Conservation (phyloP, 1,139 yeast species). For the Pichia sp. region DNA sequence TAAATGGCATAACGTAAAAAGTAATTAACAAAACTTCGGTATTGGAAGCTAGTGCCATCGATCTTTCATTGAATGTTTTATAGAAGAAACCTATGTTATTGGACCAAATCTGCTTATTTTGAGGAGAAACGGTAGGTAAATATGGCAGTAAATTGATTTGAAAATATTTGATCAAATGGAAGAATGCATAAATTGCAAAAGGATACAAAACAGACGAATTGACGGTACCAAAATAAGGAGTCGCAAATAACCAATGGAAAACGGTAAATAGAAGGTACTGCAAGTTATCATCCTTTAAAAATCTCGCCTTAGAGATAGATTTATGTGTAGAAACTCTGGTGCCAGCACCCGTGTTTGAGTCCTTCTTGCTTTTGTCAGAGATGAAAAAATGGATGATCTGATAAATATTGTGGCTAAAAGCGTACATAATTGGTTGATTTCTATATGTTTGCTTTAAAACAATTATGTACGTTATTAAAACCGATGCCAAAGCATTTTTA, state of each 20-base stretch:
- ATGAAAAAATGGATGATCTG: constrained; percentile 9
- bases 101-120: constrained; percentile 11
- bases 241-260: constrained; percentile 25
- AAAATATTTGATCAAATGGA: constrained; percentile 48
- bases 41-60: constrained; percentile 39
- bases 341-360: neutral
- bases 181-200: constrained; percentile 47
- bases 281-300: constrained; percentile 36
- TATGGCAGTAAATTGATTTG: constrained; percentile 27
- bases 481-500: constrained; percentile 32
- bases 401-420: constrained; percentile 23
- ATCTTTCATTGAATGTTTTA: constrained; percentile 36
- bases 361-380: neutral
- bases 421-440: constrained; percentile 21
- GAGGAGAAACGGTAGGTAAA: constrained; percentile 20
- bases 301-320: neutral
- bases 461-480: constrained; percentile 38
- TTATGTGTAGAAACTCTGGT: neutral
- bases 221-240: constrained; percentile 14
- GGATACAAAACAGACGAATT: constrained; percentile 32
- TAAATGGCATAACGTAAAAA: constrained; percentile 17
- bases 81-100: constrained; percentile 29
- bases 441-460: constrained; percentile 41
- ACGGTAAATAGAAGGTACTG: constrained; percentile 41
- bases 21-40: constrained; percentile 32